Evolutionary conservation across 805 yeast genomes (phyloP), one percentile per base, ranked within the genome.

Genomic region (Saccharomyces mikatae): DNA sequence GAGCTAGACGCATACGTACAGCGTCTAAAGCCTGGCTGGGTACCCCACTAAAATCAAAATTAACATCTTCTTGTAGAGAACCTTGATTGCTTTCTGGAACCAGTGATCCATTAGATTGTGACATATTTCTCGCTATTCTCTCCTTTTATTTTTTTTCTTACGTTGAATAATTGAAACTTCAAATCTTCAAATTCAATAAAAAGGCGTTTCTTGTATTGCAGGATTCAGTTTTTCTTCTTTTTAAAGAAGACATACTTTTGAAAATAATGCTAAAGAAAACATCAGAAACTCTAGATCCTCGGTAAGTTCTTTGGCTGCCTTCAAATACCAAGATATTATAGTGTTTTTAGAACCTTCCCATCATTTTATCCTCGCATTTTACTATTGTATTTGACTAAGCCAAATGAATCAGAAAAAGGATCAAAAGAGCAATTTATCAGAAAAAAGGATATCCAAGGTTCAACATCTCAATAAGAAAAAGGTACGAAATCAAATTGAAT

Each of bases 21-120:
- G 86, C 78, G 58, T 85, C 90, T 9, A 85, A 69, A 1, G 85
- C 79, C 50, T 80, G 80, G 0, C 81, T 75, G 0, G 90, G 89
- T 1, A 83, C 80, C 11, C 77, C 79, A 6, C 74, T 66, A 47
- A 62, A 44, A 58, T 61, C 47, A 6, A 56, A 49, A 41, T 58
- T 52, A 8, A 52, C 30, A 1, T 49, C 55, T 41, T 55, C 55
- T 24, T 51, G 24, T 2, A 52, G 31, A 6, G 55, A 32, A 14
- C 48, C 9, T n/a, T 51, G 52, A 5, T 44, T 28, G 9, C 41
- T 50, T 24, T 54, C 41, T 11, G 30, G 26, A 2, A 50, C 30
- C 26, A 51, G 48, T 24, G 46, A 44, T 17, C 44, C 4, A 22
- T 11, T 30, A 27, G 46, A 41, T 17, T 51, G 54, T 26, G 54